Evolutionary conservation across 768 basidiomycete species (phyloP), one percentile per base, ranked within the genome.

Genomic region (Psilocybe subaeruginosa): DNA sequence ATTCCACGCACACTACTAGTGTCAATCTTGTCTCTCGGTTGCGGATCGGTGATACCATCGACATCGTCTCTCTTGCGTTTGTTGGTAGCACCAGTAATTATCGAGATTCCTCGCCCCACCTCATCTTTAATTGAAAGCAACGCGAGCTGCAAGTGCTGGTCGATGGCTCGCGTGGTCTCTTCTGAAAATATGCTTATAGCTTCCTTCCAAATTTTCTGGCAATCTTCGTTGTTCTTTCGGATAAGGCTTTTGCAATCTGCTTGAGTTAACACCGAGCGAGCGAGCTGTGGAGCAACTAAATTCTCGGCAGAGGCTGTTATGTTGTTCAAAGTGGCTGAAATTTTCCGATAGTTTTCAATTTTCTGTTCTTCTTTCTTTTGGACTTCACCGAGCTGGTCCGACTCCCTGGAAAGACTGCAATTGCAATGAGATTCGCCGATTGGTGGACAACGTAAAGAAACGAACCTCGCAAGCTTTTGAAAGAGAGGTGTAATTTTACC

Each of bases 351-450:
- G 2, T 80, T 81, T 60, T 79, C 75, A 41, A 81, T 64, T 66
- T 82, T 85, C 54, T 76, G 73, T 61, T 78, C 81, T 64, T 83
- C 83, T 58, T 70, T 75, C 46, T 78, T 76, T 41, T 81, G 73
- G 49, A 72, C 71, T 57, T 76, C 78, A 16, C 74, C 73, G 56
- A 82, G 75, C 69, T 79, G 76, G 54, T 81, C 75, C 50, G 79
- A 73, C 65, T 82, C 72, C 49, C 76, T 78, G 29, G 82, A 81
- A 29, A 84, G 64, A 64, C 85, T 85, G 55, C 23, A 23, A 65
- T 17, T 48, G 47, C 41, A 12, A n/a, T 43, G 14, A 43, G 41
- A 43, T 43, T 43, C 41, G n/a, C 41, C n/a, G 41, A 43, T 54
- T 7, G 12, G 12, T 53, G 14, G 16, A 45, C 11, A 45, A 19